A percentile compares a stretch with the other conserved stretches of the same genome.
Conservation (phyloP, 495 filamentous ascomycete species). For the Aspergillus bertholletiae region DNA sequence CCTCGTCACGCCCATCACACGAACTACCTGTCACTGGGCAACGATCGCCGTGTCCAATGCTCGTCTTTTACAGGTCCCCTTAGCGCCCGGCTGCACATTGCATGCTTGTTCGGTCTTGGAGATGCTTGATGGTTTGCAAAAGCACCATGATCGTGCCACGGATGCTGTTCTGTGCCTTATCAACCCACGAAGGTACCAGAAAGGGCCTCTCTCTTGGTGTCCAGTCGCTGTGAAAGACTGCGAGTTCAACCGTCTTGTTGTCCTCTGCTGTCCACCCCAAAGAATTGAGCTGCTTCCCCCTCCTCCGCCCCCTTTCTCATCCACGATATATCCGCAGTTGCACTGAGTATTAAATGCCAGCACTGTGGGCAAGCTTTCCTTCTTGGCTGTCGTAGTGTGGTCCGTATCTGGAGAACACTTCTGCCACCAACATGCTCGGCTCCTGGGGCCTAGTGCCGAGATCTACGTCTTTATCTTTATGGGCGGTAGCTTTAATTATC, state of each 20-base stretch:
- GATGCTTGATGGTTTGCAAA: neutral
- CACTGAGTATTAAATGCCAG: neutral
- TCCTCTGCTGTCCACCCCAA: neutral
- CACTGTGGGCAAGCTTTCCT: neutral
- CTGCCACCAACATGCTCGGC: slow-evolving; percentile 9
- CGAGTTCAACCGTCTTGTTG: neutral
- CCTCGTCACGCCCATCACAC: slow-evolving; percentile 27
- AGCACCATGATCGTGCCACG: neutral
- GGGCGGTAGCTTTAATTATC: slow-evolving; percentile 15
- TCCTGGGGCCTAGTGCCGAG: slow-evolving; percentile 3
- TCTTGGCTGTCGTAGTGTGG: neutral
- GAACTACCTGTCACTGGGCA: slow-evolving; percentile 3
- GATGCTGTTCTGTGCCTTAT: neutral
- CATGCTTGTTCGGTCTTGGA: neutral
- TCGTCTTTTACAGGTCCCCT: slow-evolving; percentile 3
- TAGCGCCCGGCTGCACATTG: slow-evolving; percentile 9
- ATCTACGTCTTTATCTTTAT: slow-evolving; percentile 12
- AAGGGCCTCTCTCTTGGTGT: neutral
- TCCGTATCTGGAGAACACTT: neutral
- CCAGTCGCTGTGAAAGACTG: neutral
- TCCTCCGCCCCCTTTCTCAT: neutral
- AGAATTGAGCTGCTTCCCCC: neutral
- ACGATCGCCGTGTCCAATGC: slow-evolving; percentile 3
- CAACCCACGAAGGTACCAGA: neutral
- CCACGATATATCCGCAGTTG: neutral